A percentile compares a stretch with the other conserved stretches of the same genome.
Conservation (phyloP, 208 protist genomes). For the Wallacemonas rigidus region DNA sequence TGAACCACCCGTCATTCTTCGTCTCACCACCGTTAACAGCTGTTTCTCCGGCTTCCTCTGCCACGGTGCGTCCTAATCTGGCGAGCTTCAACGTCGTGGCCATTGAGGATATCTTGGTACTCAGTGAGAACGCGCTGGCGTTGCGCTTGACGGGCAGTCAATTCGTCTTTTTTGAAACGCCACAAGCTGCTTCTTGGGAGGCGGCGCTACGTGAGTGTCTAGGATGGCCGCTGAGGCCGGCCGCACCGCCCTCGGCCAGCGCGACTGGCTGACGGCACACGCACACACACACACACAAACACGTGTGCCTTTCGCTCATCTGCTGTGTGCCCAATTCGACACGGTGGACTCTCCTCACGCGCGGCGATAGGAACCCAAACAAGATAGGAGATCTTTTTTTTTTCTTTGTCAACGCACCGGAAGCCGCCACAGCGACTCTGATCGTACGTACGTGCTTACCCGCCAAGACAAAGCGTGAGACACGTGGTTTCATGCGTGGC, state of each 20-base stretch:
- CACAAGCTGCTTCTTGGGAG: constrained; percentile 28
- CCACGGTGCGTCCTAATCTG: neutral
- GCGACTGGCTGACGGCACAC: neutral
- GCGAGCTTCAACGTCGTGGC: constrained; percentile 15
- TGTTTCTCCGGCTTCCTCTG: neutral
- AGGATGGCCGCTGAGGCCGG: constrained; percentile 7
- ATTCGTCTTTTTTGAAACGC: constrained; percentile 34
- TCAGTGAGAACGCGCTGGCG: constrained; percentile 23
- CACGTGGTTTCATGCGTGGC: too few relatives aligned
- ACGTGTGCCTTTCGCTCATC: constrained; percentile 4
- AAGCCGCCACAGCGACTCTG: too few relatives aligned
- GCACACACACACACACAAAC: neutral
- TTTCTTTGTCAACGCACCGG: too few relatives aligned
- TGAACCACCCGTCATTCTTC: neutral
- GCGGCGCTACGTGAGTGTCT: constrained; percentile 21
- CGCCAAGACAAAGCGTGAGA: too few relatives aligned
- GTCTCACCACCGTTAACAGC: neutral
- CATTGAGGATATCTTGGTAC: constrained; percentile 32
- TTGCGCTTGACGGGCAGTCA: constrained; percentile 24
- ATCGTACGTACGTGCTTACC: too few relatives aligned
- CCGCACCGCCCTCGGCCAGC: neutral
- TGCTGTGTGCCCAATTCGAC: neutral
- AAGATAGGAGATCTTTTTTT: too few relatives aligned
- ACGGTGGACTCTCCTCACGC: too few relatives aligned
- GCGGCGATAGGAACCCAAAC: too few relatives aligned